Evolutionary conservation across 768 basidiomycete species (phyloP), one percentile per base, ranked within the genome.

Genomic region (Tulasnella sp.): DNA sequence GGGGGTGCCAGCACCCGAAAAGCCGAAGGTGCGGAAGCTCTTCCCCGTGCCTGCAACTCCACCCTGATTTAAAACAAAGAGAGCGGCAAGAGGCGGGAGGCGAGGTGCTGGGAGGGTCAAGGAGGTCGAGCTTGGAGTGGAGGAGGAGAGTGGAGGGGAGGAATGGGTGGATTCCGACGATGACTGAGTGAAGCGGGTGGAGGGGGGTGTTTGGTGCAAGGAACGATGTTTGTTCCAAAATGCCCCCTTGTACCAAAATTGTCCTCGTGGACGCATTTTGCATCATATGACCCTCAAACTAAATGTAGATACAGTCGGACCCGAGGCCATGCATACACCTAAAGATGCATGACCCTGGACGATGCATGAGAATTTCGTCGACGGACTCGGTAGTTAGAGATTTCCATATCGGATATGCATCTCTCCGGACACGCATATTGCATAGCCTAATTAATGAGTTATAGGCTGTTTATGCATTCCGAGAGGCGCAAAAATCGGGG

Each of bases 11-110:
- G n/a, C 58, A 60, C 58, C 58, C 28, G 58, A 28, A 7, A 60
- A 28, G 58, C 58, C 58, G 58, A 60, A 60, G 58, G 58, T 60
- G 58, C n/a, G 58, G n/a, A 60, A 60, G 9, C 58, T 60, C 58
- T 60, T 60, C 58, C 58, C 58, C 3, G 58, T 7, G 2, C 58
- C n/a, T 8, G n/a, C 58, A 1, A 60, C 58, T n/a, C 58, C 58
- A 31, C 24, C 58, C n/a, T n/a, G 58, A 14, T 60, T 60, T 31
- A 60, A 28, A 31, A 14, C 58, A 60, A 60, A 60, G n/a, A 60
- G n/a, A 3, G 31, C n/a, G 28, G 1, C n/a, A 60, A 60, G 31
- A 31, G 1, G n/a, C 1, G 28, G 9, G 24, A 60, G n/a, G 9
- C 24, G 58, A 60, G 58, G 58, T 11, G n/a, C 11, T 7, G 8